A percentile compares a stretch with the other conserved stretches of the same genome.
Conservation (phyloP, 2,329 filamentous ascomycete genomes). For the Trichoderma asperellum region DNA sequence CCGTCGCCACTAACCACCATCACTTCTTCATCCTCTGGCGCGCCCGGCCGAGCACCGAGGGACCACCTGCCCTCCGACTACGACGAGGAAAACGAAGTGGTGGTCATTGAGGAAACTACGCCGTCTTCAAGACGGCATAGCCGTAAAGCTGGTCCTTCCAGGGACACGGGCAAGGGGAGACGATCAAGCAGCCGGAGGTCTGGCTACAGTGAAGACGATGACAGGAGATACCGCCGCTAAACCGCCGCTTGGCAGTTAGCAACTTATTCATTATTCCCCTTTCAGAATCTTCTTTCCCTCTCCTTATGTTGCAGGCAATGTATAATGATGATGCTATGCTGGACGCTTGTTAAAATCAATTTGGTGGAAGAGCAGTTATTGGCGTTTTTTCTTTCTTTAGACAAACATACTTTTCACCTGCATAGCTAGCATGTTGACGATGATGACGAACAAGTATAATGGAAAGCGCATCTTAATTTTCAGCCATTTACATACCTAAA, state of each 20-base stretch:
- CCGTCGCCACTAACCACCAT: slow-evolving; percentile 36
- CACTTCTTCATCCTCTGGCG: slow-evolving; percentile 14
- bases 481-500: neutral
- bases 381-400: neutral
- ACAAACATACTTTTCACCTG: neutral
- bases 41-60: neutral
- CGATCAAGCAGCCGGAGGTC: slow-evolving; percentile 34
- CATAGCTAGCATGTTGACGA: neutral
- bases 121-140: slow-evolving; percentile 34
- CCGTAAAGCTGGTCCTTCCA: slow-evolving; percentile 24
- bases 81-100: slow-evolving; percentile 45
- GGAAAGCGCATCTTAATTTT: neutral
- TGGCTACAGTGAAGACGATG: slow-evolving; percentile 26
- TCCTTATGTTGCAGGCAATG: neutral
- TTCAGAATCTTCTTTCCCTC: neutral
- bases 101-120: slow-evolving; percentile 44
- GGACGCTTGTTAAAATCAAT: neutral
- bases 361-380: neutral
- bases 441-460: slow-evolving; percentile 14
- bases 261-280: neutral
- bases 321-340: neutral
- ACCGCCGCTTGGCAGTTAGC: neutral
- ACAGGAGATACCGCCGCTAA: slow-evolving; percentile 21
- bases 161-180: slow-evolving; percentile 30
- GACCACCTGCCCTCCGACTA: slow-evolving; percentile 36